These are phyloP conservation scores for Bauhinia variegata DNA, from an alignment of 306 rosid genomes.

Conservation along the genomic window DNA sequence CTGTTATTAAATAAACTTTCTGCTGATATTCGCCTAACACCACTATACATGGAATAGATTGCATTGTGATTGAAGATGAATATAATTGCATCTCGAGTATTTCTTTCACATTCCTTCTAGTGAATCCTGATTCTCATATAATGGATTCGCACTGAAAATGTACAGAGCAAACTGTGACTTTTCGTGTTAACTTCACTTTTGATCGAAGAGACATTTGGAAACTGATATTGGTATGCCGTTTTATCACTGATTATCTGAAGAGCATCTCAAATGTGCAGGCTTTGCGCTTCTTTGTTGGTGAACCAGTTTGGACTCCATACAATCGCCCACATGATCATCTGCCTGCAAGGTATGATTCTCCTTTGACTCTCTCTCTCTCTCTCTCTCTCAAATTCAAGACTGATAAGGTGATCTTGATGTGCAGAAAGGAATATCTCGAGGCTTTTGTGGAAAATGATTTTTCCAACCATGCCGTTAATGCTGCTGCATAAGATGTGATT, in stretches of 20 bases:
- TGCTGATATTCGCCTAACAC: neutral
- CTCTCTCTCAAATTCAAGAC: neutral
- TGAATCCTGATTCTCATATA: neutral
- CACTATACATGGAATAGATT: neutral
- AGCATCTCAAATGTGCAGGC: constrained; percentile 60
- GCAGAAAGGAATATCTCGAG: constrained; percentile 82
- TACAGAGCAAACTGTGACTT: neutral
- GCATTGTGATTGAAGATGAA: neutral
- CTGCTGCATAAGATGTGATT: constrained; percentile 62
- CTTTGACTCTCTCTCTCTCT: no score
- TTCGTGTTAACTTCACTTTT: neutral
- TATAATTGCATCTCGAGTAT: neutral
- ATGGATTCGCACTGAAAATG: neutral
- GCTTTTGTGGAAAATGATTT: constrained; percentile 60
- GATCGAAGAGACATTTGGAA: neutral
- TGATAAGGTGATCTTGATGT: constrained; percentile 31
- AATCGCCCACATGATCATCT: constrained; percentile 98
- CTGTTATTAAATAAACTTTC: neutral
- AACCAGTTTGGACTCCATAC: constrained; percentile 96
- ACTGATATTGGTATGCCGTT: neutral
- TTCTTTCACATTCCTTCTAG: neutral
- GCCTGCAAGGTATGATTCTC: constrained; percentile 74
- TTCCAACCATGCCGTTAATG: constrained; percentile 56
- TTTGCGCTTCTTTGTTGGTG: constrained; percentile 89
- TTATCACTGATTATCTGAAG: neutral